These are phyloP conservation scores for Mucor velutinosus DNA, from an alignment of 371 early-diverging fungal genomes.

Conservation along the genomic window DNA sequence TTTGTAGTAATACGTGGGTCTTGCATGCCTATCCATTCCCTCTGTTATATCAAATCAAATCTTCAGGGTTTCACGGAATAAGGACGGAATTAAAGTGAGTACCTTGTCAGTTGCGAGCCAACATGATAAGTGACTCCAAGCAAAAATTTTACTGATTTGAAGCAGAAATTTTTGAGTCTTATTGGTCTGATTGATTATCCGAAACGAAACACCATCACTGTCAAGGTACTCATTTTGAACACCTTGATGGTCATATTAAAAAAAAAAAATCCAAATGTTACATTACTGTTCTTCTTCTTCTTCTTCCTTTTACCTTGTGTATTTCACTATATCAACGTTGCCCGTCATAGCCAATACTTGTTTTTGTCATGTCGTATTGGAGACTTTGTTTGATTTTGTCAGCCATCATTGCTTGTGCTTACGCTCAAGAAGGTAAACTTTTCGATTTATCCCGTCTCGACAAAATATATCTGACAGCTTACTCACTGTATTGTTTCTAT, in stretches of 20 bases:
- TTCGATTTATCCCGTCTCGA: background rate
- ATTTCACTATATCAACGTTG: background rate
- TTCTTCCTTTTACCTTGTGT: background rate
- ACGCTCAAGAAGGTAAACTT: constrained; percentile 14
- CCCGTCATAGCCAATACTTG: background rate
- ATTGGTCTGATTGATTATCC: constrained; percentile 20
- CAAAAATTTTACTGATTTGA: constrained; percentile 8
- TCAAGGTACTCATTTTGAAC: constrained; percentile 21
- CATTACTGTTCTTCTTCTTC: constrained; percentile 12
- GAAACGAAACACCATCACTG: constrained; percentile 13
- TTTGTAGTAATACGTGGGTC: too few relatives aligned
- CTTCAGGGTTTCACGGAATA: background rate
- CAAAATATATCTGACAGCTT: background rate
- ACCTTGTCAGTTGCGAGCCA: constrained; percentile 1
- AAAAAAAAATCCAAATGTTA: background rate
- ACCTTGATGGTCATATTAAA: constrained; percentile 7
- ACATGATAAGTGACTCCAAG: background rate
- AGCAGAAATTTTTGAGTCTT: constrained; percentile 25
- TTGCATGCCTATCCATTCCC: too few relatives aligned
- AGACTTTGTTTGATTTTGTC: background rate
- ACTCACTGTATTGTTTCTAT: background rate
- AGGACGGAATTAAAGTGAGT: background rate
- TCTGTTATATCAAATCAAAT: too few relatives aligned
- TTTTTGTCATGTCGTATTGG: background rate
- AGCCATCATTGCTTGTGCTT: background rate